These are phyloP conservation scores for Coemansia guatemalensis DNA, from an alignment of 192 early-diverging fungal species.

Conservation along the genomic window DNA sequence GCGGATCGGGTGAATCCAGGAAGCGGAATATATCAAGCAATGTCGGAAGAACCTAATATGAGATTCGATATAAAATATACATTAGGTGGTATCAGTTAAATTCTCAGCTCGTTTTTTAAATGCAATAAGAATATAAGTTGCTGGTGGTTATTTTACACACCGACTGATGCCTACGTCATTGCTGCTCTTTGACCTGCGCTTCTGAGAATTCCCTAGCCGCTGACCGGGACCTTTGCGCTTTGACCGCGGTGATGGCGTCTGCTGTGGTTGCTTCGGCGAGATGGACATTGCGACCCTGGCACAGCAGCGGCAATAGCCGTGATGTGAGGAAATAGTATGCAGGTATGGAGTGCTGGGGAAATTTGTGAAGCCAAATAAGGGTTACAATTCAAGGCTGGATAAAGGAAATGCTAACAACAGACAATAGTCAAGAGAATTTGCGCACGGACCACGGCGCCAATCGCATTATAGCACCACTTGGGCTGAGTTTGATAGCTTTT, in stretches of 20 bases:
- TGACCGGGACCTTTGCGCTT: neutral
- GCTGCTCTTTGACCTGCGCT: neutral
- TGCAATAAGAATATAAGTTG: neutral
- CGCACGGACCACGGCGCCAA: too few species aligned
- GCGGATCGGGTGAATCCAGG: slow-evolving; percentile 41
- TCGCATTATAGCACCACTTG: too few species aligned
- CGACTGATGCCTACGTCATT: neutral
- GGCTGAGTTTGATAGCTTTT: too few species aligned
- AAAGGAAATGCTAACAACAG: neutral
- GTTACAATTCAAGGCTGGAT: neutral
- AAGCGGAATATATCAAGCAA: slow-evolving; percentile 48
- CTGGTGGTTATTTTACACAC: neutral
- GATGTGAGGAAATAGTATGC: neutral
- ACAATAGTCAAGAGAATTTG: neutral
- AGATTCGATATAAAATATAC: neutral
- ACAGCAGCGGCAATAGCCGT: neutral
- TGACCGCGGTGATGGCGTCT: neutral
- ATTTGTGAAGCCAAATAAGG: neutral
- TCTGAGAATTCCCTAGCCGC: neutral
- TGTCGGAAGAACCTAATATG: slow-evolving; percentile 23
- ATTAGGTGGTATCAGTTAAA: neutral
- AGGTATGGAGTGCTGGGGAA: neutral
- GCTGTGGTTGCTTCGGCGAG: neutral
- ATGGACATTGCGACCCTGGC: neutral
- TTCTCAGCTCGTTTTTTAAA: neutral